Conservation (phyloP, 148 eudicot genomes). For the Vaccinium myrtillus region DNA sequence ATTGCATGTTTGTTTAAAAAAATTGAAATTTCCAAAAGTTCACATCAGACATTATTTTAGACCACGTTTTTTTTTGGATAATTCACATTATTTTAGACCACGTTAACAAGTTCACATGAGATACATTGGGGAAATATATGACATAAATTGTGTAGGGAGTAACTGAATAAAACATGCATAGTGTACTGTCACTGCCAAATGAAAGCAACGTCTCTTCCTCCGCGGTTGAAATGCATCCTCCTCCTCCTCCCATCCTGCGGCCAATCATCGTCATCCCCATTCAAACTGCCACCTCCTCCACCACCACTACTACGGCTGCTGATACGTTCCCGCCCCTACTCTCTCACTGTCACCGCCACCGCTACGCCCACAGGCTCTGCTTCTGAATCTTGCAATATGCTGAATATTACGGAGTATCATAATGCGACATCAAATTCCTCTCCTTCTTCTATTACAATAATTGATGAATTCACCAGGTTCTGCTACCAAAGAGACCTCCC, state of each 20-base stretch:
- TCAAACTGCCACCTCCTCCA: background rate
- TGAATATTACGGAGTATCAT: background rate
- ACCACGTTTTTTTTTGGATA: no score
- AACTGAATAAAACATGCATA: no score
- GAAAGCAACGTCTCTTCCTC: constrained; percentile 53
- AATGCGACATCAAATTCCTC: background rate
- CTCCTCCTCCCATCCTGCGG: background rate
- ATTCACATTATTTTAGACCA: no score
- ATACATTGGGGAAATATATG: no score
- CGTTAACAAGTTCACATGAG: no score
- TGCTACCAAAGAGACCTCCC: constrained; percentile 16
- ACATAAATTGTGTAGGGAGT: no score
- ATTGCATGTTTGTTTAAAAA: no score
- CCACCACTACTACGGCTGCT: background rate
- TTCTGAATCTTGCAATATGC: background rate
- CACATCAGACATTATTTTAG: no score
- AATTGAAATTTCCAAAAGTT: no score
- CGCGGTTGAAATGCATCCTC: constrained; percentile 21
- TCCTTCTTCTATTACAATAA: background rate
- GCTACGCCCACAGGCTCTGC: background rate
- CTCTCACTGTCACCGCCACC: background rate
- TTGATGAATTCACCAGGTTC: constrained; percentile 13
- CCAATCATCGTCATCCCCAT: background rate
- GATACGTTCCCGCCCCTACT: background rate
- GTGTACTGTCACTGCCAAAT: background rate